These are phyloP conservation scores for Linnemannia exigua DNA, from an alignment of 192 early-diverging fungal species.

Conservation along the genomic window DNA sequence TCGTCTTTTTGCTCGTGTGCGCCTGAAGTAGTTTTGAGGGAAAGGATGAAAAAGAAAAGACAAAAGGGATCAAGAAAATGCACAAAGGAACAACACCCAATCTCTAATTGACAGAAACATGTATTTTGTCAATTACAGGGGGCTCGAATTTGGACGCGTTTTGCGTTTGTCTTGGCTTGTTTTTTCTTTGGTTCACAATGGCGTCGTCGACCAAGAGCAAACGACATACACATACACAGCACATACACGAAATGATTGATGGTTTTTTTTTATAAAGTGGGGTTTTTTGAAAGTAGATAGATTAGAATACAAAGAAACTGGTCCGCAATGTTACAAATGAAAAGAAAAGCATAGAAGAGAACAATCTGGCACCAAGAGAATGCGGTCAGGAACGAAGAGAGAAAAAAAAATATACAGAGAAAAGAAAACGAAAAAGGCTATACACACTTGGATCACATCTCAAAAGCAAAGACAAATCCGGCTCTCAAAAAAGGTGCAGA, in stretches of 20 bases:
- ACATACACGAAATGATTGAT: neutral
- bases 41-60: neutral
- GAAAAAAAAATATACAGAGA: slow-evolving; percentile 6
- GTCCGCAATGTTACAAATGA: neutral
- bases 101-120: slow-evolving; percentile 9
- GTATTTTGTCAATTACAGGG: slow-evolving; percentile 4
- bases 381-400: neutral
- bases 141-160: neutral
- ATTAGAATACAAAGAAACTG: neutral
- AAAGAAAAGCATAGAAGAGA: neutral
- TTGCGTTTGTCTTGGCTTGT: too few species aligned
- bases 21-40: neutral
- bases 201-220: too few species aligned
- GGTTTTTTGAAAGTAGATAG: neutral
- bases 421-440: neutral
- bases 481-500: neutral
- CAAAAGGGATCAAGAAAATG: too few species aligned
- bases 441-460: slow-evolving; percentile 6
- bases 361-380: neutral
- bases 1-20: slow-evolving; percentile 2
- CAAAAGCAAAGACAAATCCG: neutral
- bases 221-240: too few species aligned
- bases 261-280: neutral
- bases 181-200: too few species aligned
- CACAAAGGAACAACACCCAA: neutral